phyloP scores from a whole-genome alignment of 768 basidiomycete genomes.

The Mycena kentingensis region DNA sequence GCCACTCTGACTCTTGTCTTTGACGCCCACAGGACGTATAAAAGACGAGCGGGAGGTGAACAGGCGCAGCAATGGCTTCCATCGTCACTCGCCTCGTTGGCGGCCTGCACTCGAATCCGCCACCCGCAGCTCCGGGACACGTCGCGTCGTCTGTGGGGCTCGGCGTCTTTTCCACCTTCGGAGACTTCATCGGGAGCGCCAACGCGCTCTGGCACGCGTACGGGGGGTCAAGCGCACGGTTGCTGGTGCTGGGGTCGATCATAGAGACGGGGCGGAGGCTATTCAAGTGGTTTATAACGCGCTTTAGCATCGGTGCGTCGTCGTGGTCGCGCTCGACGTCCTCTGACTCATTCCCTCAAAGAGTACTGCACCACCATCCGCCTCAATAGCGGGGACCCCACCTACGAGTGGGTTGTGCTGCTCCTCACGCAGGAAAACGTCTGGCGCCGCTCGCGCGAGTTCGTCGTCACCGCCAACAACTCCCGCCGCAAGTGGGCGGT shows the following conservation, averaged over 20 bases:
- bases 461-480: conserved; percentile 6
- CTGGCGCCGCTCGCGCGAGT: conserved; percentile 1
- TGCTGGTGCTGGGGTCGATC: conserved; percentile 15
- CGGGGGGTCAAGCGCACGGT: conserved; percentile 12
- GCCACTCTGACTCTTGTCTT: neutral
- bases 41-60: neutral
- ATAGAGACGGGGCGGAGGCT: conserved; percentile 15
- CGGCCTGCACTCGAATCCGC: neutral
- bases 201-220: conserved; percentile 2
- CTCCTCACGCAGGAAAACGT: conserved; percentile 29
- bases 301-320: conserved; percentile 14
- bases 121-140: conserved; percentile 4
- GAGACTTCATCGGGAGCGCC: neutral
- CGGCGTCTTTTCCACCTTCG: neutral
- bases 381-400: conserved; percentile 41
- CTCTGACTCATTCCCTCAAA: conserved; percentile 14
- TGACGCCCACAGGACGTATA: neutral
- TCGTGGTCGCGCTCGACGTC: neutral
- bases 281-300: conserved; percentile 15
- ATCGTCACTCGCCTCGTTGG: neutral
- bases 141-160: conserved; percentile 15
- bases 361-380: conserved; percentile 42
- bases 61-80: neutral
- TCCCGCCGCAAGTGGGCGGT: conserved; percentile 20
- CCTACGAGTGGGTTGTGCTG: conserved; percentile 46